Evolutionary conservation across 129 eudicot genomes (phyloP).

Genomic region (Scalesia atractyloides): DNA sequence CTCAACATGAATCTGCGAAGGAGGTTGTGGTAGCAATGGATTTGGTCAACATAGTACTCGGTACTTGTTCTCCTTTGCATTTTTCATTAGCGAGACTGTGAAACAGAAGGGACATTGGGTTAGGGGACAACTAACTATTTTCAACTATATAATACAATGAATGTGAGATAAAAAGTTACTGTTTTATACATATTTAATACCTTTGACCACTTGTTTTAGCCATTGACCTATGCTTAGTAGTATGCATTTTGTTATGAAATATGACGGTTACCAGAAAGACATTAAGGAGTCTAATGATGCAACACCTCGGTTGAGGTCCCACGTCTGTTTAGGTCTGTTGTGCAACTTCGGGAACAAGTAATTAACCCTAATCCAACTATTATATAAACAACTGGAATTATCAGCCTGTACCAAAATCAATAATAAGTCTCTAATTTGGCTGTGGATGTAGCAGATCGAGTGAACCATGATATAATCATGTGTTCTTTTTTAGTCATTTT

Average conservation of each 20-base stretch:
- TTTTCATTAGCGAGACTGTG: not conserved
- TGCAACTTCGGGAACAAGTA: not conserved
- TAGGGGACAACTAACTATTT: not conserved
- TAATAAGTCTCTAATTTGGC: not conserved
- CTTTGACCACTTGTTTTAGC: not conserved
- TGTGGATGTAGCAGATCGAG: not conserved
- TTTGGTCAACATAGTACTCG: not conserved
- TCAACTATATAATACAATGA: not conserved
- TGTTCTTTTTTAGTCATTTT: not conserved
- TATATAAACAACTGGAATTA: not conserved
- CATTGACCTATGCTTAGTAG: not conserved
- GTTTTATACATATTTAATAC: not conserved
- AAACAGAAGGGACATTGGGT: not conserved
- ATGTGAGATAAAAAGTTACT: not conserved
- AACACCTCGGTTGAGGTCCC: not conserved
- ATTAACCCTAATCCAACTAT: not conserved
- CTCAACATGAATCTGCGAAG: not conserved
- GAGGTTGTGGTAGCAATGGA: not conserved
- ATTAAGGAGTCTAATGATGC: not conserved
- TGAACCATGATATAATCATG: not conserved
- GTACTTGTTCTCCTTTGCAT: not conserved
- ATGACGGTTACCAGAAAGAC: not conserved
- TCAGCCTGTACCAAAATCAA: too few relatives aligned
- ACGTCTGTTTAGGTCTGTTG: not conserved
- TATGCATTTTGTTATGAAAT: not conserved